Percentiles rank a stretch among this genome's conserved stretches.
These are phyloP conservation scores for Hypericum androsaemum DNA, from an alignment of 345 rosid species.

Conservation along the genomic window DNA sequence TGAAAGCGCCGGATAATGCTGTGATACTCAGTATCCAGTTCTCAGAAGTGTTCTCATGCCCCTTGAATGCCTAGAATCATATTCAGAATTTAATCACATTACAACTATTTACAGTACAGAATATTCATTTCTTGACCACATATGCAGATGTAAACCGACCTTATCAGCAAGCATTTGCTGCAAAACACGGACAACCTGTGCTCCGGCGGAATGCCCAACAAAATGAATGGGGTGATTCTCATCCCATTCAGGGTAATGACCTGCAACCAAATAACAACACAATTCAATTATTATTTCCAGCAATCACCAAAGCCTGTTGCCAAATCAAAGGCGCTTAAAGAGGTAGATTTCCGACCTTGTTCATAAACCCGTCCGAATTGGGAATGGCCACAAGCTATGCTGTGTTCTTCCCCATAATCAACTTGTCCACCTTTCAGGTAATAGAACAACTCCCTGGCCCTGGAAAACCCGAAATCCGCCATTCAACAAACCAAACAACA, in stretches of 20 bases:
- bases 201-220: slow-evolving; percentile 98
- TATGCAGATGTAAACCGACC: slow-evolving; percentile 31
- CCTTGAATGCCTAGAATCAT: slow-evolving; percentile 54
- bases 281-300: slow-evolving; percentile 9
- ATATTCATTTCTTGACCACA: background rate
- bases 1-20: slow-evolving; percentile 88
- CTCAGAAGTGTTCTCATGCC: slow-evolving; percentile 71
- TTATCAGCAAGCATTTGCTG: slow-evolving; percentile 98
- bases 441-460: slow-evolving; percentile 95
- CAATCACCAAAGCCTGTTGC: background rate
- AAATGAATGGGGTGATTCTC: slow-evolving; percentile 92
- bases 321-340: background rate
- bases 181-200: slow-evolving; percentile 93
- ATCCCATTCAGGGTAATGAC: slow-evolving; percentile 88
- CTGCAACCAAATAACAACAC: slow-evolving; percentile 30
- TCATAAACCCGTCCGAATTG: slow-evolving; percentile 76
- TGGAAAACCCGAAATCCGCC: slow-evolving; percentile 22
- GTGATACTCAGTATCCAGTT: slow-evolving; percentile 93
- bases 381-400: slow-evolving; percentile 80
- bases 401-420: slow-evolving; percentile 94
- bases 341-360: slow-evolving; percentile 36
- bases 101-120: background rate
- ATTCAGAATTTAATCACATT: slow-evolving; percentile 9
- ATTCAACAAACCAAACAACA: background rate
- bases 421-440: slow-evolving; percentile 88